Evolutionary conservation across 495 filamentous ascomycete species (phyloP).

Genomic region (Hyaloscypha hepaticicola): DNA sequence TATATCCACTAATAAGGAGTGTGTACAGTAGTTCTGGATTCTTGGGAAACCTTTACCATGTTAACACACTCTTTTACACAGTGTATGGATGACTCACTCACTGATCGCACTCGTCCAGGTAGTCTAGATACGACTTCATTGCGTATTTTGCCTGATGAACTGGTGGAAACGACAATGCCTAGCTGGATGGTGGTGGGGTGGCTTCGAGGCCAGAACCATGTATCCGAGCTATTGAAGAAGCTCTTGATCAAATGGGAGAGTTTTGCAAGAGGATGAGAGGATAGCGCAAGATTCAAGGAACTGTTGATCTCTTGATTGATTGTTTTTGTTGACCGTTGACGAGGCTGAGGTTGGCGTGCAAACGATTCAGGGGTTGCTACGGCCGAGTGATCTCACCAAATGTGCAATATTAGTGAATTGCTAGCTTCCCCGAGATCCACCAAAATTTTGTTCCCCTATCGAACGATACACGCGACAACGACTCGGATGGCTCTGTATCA

Average conservation of each 20-base stretch:
- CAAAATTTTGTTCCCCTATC: constrained; percentile 3
- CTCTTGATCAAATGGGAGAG: not conserved
- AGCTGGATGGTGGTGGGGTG: not conserved
- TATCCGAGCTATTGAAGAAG: no score
- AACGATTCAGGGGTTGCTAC: not conserved
- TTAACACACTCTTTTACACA: not conserved
- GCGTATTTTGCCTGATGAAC: no score
- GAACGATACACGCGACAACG: constrained; percentile 8
- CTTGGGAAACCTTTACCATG: not conserved
- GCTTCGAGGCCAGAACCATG: not conserved
- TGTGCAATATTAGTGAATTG: not conserved
- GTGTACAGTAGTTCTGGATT: constrained; percentile 3
- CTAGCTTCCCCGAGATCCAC: not conserved
- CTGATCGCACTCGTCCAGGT: constrained; percentile 1
- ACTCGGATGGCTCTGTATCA: constrained; percentile 17
- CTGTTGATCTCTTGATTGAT: not conserved
- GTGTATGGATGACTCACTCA: not conserved
- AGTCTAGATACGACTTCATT: constrained; percentile 8
- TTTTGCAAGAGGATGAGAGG: not conserved
- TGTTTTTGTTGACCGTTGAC: not conserved
- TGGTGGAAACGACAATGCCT: no score
- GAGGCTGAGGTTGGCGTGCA: not conserved
- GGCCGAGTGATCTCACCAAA: not conserved
- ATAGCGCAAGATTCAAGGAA: not conserved
- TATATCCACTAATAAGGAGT: constrained; percentile 1